phyloP scores from a whole-genome alignment of 768 basidiomycete species.

The Lactarius pseudohatsudake region DNA sequence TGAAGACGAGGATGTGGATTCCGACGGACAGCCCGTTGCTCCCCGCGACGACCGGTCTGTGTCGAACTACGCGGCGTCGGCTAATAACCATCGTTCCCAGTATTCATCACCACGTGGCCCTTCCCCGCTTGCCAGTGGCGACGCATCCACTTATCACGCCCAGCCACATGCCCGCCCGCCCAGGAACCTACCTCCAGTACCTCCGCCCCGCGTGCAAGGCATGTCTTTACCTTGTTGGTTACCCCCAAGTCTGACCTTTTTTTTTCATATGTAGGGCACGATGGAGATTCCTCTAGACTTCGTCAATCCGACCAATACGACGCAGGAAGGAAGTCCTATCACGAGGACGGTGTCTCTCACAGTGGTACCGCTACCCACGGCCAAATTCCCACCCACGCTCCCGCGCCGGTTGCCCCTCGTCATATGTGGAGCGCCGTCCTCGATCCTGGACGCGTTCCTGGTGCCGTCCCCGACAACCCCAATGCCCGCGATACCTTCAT shows the following conservation, averaged over 20 bases:
- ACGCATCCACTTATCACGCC: conserved; percentile 11
- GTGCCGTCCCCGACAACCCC: conserved; percentile 38
- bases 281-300: conserved; percentile 38
- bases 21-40: conserved; percentile 47
- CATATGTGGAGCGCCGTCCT: conserved; percentile 89
- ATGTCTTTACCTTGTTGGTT: neutral
- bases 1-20: conserved; percentile 64
- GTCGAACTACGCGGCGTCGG: conserved; percentile 25
- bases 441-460: conserved; percentile 59
- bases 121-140: conserved; percentile 21
- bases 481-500: conserved; percentile 58
- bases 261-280: conserved; percentile 37
- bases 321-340: conserved; percentile 51
- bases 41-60: conserved; percentile 27
- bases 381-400: conserved; percentile 25
- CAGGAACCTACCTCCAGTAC: conserved; percentile 31
- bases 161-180: conserved; percentile 24
- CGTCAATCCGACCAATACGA: conserved; percentile 61
- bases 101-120: conserved; percentile 22
- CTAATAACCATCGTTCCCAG: conserved; percentile 22
- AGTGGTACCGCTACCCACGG: conserved; percentile 8
- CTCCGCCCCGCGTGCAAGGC: conserved; percentile 25
- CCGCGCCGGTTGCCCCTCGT: conserved; percentile 51
- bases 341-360: conserved; percentile 45
- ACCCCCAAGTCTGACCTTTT: conserved; percentile 2